These are phyloP conservation scores for Calonectria pseudoturangicola DNA, from an alignment of 2,329 filamentous ascomycete species.

Conservation along the genomic window DNA sequence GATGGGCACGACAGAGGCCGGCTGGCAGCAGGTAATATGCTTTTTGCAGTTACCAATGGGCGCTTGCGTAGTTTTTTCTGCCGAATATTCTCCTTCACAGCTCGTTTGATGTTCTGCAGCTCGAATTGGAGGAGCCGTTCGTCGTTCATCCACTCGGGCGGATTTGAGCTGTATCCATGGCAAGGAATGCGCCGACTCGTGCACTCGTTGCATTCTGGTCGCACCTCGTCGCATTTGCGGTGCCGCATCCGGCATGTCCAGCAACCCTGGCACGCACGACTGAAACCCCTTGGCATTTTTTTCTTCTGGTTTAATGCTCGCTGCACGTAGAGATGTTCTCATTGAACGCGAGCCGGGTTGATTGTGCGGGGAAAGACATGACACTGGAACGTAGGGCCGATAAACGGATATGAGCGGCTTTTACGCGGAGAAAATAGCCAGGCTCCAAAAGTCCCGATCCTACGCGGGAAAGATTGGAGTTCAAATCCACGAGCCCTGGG, in stretches of 20 bases:
- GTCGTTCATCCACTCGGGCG: conserved; percentile 57
- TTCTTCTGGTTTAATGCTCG: not conserved
- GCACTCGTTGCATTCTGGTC: conserved; percentile 51
- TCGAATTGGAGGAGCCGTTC: conserved; percentile 53
- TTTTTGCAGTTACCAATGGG: not conserved
- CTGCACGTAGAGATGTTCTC: not conserved
- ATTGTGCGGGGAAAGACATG: conserved; percentile 7
- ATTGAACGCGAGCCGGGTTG: not conserved
- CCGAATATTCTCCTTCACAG: conserved; percentile 48
- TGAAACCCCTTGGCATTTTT: conserved; percentile 11
- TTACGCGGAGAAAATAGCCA: not conserved
- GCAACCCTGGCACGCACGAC: conserved; percentile 43
- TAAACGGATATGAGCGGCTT: conserved; percentile 13
- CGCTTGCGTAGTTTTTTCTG: conserved; percentile 25
- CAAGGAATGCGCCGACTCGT: conserved; percentile 44
- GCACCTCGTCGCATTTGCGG: conserved; percentile 54
- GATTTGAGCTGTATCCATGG: conserved; percentile 57
- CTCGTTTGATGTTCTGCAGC: conserved; percentile 48
- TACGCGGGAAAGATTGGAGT: no score
- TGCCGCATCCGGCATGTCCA: conserved; percentile 57
- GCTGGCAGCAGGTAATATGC: not conserved
- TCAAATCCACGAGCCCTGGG: no score
- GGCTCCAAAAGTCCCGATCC: no score
- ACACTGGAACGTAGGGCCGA: not conserved
- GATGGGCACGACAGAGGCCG: not conserved